Conservation (phyloP, 164 flowering plant genomes). For the Aristolochia californica region DNA sequence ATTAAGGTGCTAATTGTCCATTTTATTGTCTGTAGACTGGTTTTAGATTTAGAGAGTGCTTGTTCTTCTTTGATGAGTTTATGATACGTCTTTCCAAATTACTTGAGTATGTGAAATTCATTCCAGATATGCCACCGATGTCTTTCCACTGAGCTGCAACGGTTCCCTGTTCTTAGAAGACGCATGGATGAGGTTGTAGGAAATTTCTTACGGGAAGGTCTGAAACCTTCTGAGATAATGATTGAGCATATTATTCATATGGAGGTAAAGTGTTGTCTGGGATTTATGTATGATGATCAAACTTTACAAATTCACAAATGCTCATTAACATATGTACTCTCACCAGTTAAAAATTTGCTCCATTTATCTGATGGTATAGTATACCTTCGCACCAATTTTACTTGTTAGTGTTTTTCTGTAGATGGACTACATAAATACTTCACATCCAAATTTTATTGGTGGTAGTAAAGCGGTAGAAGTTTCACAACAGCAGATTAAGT, state of each 20-base stretch:
- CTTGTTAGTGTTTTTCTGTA: constrained; percentile 9
- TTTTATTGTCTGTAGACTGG: too few species aligned
- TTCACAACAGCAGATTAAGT: constrained; percentile 61
- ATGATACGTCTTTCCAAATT: too few species aligned
- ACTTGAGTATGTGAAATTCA: background rate
- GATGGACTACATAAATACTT: constrained; percentile 99
- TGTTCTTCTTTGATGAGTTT: too few species aligned
- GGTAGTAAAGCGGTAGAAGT: constrained; percentile 90
- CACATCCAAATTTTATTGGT: constrained; percentile 92
- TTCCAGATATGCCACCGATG: constrained; percentile 87
- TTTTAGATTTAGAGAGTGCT: too few species aligned
- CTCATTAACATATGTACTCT: too few species aligned
- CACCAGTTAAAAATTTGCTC: too few species aligned
- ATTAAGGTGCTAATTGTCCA: constrained; percentile 38
- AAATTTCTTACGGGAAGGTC: constrained; percentile 73
- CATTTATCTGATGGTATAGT: too few species aligned
- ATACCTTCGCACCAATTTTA: too few species aligned
- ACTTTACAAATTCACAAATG: too few species aligned
- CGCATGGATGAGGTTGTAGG: constrained; percentile 89
- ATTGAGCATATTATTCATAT: constrained; percentile 87
- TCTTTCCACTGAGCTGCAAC: constrained; percentile 57
- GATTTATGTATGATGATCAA: background rate
- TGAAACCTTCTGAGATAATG: constrained; percentile 85
- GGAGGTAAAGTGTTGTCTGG: constrained; percentile 54
- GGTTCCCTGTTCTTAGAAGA: constrained; percentile 78